Evolutionary conservation across 495 filamentous ascomycete species (phyloP).

Genomic region (Rostrohypoxylon terebratum): DNA sequence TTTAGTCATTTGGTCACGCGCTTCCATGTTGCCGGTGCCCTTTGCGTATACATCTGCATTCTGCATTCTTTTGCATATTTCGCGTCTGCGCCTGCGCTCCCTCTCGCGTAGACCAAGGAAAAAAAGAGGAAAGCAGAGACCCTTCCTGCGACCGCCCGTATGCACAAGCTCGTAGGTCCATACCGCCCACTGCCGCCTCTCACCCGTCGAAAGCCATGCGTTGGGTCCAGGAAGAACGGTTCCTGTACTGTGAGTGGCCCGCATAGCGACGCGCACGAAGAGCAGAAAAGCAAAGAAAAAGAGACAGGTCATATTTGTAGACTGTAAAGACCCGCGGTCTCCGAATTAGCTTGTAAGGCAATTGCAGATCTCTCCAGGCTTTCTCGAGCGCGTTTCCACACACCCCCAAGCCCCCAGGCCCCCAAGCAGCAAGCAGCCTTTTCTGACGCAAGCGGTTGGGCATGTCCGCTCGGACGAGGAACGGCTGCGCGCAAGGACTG

Average conservation of each 20-base stretch:
- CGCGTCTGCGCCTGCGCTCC: neutral
- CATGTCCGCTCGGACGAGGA: slow-evolving; percentile 19
- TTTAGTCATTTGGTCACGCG: slow-evolving; percentile 19
- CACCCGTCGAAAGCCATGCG: slow-evolving; percentile 15
- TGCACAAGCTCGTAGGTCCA: slow-evolving; percentile 4
- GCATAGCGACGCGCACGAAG: neutral
- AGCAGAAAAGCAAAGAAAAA: slow-evolving; percentile 13
- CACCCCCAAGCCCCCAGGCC: neutral
- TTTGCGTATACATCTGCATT: neutral
- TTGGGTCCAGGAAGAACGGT: slow-evolving; percentile 40
- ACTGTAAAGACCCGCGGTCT: slow-evolving; percentile 34
- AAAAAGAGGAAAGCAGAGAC: neutral
- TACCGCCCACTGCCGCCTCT: slow-evolving; percentile 13
- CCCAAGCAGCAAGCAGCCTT: neutral
- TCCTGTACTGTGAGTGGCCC: slow-evolving; percentile 28
- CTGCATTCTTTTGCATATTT: neutral
- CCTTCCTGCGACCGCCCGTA: slow-evolving; percentile 34
- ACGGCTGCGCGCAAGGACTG: neutral
- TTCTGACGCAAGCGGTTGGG: slow-evolving; percentile 22
- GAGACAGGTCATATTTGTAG: slow-evolving; percentile 40
- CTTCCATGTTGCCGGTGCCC: slow-evolving; percentile 3
- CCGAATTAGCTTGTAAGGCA: slow-evolving; percentile 29
- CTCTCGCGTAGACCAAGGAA: slow-evolving; percentile 5
- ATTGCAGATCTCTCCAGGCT: slow-evolving; percentile 28
- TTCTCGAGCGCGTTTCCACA: neutral